A percentile compares a stretch with the other conserved stretches of the same genome.
Evolutionary conservation across 2,329 filamentous ascomycete genomes (phyloP).

Genomic region (Aspergillus pseudonomiae): DNA sequence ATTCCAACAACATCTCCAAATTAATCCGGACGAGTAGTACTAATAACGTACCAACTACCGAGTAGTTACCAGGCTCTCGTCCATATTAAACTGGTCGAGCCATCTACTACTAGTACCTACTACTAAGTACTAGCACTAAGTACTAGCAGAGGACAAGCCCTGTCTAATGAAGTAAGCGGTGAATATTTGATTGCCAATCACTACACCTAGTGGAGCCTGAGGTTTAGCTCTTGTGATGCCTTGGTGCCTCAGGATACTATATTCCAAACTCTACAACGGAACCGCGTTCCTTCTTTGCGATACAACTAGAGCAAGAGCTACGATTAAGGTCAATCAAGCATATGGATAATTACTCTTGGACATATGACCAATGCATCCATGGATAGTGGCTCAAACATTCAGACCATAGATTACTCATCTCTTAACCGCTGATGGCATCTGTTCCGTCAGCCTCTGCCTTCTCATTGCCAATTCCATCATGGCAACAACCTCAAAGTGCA

Average conservation of each 20-base stretch:
- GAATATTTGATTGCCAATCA: no score
- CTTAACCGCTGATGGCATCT: conserved; percentile 29
- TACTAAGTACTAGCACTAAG: no score
- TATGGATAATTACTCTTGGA: neutral
- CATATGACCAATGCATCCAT: conserved; percentile 14
- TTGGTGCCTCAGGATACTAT: neutral
- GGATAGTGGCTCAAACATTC: conserved; percentile 8
- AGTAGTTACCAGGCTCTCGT: neutral
- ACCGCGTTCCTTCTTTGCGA: neutral
- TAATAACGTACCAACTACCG: neutral
- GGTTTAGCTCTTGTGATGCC: neutral
- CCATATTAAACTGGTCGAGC: neutral
- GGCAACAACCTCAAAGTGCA: conserved; percentile 39
- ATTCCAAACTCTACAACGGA: neutral
- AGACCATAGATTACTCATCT: conserved; percentile 5
- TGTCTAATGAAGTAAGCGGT: neutral
- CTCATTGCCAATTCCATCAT: conserved; percentile 41
- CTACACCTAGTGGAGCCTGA: neutral
- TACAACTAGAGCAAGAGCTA: neutral
- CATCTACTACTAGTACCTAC: no score
- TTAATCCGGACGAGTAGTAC: neutral
- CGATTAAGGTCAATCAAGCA: neutral
- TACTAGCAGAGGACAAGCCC: neutral
- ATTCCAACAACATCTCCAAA: neutral
- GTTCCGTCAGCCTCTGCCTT: conserved; percentile 38